Conservation (phyloP, 495 filamentous ascomycete genomes). For the Penicillium canescens region DNA sequence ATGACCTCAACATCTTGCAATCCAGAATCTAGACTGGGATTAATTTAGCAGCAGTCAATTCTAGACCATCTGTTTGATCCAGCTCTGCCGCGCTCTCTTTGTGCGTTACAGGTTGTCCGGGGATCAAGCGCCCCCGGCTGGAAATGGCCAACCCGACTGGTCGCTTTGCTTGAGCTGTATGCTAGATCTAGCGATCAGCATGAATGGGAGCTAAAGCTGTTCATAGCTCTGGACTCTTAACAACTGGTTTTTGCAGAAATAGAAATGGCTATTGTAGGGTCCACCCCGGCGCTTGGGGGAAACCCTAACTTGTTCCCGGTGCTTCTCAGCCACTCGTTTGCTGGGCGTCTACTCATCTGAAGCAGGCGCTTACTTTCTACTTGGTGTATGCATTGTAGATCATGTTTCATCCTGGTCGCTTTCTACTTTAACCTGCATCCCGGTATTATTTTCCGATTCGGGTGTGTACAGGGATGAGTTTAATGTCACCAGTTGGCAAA, state of each 20-base stretch:
- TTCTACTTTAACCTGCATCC: neutral
- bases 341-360: conserved; percentile 22
- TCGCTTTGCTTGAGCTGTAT: neutral
- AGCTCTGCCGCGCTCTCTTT: conserved; percentile 5
- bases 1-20: neutral
- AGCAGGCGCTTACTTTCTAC: conserved; percentile 20
- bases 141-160: neutral
- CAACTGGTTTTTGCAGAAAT: neutral
- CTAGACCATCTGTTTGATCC: conserved; percentile 11
- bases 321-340: conserved; percentile 32
- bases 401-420: conserved; percentile 20
- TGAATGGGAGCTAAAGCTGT: conserved; percentile 6
- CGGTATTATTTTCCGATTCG: conserved; percentile 2
- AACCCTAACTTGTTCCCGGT: conserved; percentile 17
- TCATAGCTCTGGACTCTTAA: neutral
- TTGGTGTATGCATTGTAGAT: conserved; percentile 12
- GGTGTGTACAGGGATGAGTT: neutral
- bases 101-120: conserved; percentile 10
- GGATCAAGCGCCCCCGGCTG: conserved; percentile 9
- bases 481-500: neutral
- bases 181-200: conserved; percentile 2
- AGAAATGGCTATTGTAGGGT: conserved; percentile 1
- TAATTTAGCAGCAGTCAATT: conserved; percentile 16
- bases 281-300: conserved; percentile 35
- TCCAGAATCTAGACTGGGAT: conserved; percentile 16